Percentiles rank a stretch among this genome's conserved stretches.
phyloP scores from a whole-genome alignment of 768 basidiomycete genomes.

The Podaxis mareebaensis region DNA sequence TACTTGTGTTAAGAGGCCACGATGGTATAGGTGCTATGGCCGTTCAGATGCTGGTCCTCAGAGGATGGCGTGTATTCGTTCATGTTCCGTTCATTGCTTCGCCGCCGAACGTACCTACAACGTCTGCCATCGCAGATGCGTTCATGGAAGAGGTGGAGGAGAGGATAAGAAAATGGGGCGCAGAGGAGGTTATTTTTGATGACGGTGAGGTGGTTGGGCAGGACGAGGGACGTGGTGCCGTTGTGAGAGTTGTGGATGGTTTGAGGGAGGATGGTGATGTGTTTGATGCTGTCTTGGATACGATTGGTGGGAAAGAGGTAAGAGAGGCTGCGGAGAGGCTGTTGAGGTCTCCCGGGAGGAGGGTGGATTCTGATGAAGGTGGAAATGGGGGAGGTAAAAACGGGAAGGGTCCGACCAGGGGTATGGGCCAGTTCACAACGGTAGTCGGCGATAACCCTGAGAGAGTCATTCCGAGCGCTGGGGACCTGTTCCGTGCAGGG shows the following conservation, averaged over 20 bases:
- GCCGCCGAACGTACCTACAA: constrained; percentile 23
- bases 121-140: constrained; percentile 26
- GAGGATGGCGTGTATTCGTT: constrained; percentile 75
- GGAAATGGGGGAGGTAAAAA: constrained; percentile 22
- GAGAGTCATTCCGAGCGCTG: constrained; percentile 64
- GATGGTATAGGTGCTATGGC: constrained; percentile 77
- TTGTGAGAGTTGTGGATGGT: constrained; percentile 52
- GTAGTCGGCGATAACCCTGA: constrained; percentile 71
- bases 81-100: constrained; percentile 48
- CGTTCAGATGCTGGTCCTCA: constrained; percentile 69
- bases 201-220: constrained; percentile 40
- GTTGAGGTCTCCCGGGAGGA: constrained; percentile 38
- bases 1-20: constrained; percentile 71
- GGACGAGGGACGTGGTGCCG: constrained; percentile 46
- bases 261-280: constrained; percentile 52
- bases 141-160: constrained; percentile 51
- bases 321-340: constrained; percentile 75
- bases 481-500: constrained; percentile 74
- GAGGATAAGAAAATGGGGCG: constrained; percentile 67
- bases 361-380: constrained; percentile 8
- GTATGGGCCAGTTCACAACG: constrained; percentile 69
- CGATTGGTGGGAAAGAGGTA: constrained; percentile 75
- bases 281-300: constrained; percentile 85
- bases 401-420: constrained; percentile 22
- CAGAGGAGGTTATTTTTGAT: constrained; percentile 76